phyloP scores from a whole-genome alignment of 2,329 filamentous ascomycete species.

The Penicillium sp. region DNA sequence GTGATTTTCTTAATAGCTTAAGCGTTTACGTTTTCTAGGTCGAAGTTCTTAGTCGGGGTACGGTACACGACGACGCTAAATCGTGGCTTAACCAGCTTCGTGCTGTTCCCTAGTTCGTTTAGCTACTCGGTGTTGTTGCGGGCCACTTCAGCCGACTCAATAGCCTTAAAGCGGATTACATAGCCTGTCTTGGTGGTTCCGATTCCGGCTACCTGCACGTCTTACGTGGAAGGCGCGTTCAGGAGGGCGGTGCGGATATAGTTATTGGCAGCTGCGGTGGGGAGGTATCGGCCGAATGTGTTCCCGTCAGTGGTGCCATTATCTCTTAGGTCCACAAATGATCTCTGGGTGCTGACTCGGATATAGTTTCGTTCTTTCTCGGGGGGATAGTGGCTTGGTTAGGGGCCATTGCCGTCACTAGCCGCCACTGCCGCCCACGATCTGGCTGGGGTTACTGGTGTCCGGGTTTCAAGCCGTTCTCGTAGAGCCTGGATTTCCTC shows the following conservation, averaged over 20 bases:
- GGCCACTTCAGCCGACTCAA: no score
- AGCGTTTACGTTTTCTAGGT: not conserved
- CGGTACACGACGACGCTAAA: not conserved
- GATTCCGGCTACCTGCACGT: no score
- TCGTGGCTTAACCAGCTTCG: slow-evolving; percentile 6
- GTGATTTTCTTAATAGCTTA: slow-evolving; percentile 21
- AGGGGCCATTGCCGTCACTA: not conserved
- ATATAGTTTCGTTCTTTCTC: slow-evolving; percentile 11
- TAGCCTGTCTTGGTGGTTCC: no score
- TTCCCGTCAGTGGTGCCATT: no score
- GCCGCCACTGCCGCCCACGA: slow-evolving; percentile 13
- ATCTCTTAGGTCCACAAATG: no score
- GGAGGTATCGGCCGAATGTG: no score
- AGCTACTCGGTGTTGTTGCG: not conserved
- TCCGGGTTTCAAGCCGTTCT: slow-evolving; percentile 12
- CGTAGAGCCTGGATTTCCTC: slow-evolving; percentile 15
- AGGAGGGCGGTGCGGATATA: no score
- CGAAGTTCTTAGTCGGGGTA: not conserved
- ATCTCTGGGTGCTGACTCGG: not conserved
- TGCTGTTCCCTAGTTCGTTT: not conserved
- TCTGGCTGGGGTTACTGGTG: not conserved
- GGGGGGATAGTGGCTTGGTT: not conserved
- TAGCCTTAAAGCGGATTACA: no score
- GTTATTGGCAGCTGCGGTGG: no score
- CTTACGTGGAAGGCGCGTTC: no score